Evolutionary conservation across 192 early-diverging fungal genomes (phyloP).

Genomic region (Coemansia sp.): DNA sequence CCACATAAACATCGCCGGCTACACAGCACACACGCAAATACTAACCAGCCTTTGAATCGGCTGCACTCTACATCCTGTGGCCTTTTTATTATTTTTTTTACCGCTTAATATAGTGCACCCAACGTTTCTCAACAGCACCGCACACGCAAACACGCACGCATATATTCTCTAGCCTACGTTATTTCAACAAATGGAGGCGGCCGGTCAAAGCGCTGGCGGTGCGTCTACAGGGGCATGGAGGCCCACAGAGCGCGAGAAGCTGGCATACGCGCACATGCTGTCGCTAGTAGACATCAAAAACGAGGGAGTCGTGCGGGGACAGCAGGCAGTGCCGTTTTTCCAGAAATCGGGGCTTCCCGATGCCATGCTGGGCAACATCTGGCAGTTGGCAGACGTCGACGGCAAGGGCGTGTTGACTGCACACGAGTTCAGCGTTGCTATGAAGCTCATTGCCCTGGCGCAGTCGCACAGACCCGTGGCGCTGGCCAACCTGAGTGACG

Average conservation of each 20-base stretch:
- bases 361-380: slow-evolving; percentile 69
- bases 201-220: too few relatives aligned
- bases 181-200: too few relatives aligned
- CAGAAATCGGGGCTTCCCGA: slow-evolving; percentile 65
- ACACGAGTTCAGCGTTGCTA: slow-evolving; percentile 69
- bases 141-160: too few relatives aligned
- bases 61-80: not conserved
- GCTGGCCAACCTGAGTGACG: slow-evolving; percentile 43
- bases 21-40: too few relatives aligned
- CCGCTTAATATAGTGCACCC: not conserved
- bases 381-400: slow-evolving; percentile 79
- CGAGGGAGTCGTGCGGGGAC: slow-evolving; percentile 64
- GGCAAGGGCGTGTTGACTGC: slow-evolving; percentile 71
- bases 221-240: slow-evolving; percentile 49
- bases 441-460: slow-evolving; percentile 86
- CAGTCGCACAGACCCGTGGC: slow-evolving; percentile 67
- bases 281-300: slow-evolving; percentile 57
- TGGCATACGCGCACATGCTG: slow-evolving; percentile 60
- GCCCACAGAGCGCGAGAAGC: slow-evolving; percentile 60
- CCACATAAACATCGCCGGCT: too few relatives aligned
- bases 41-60: too few relatives aligned
- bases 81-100: not conserved
- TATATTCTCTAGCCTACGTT: too few relatives aligned
- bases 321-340: slow-evolving; percentile 70
- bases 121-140: too few relatives aligned